phyloP scores from a whole-genome alignment of 1,284 basidiomycete genomes.

The Wallemia ichthyophaga region DNA sequence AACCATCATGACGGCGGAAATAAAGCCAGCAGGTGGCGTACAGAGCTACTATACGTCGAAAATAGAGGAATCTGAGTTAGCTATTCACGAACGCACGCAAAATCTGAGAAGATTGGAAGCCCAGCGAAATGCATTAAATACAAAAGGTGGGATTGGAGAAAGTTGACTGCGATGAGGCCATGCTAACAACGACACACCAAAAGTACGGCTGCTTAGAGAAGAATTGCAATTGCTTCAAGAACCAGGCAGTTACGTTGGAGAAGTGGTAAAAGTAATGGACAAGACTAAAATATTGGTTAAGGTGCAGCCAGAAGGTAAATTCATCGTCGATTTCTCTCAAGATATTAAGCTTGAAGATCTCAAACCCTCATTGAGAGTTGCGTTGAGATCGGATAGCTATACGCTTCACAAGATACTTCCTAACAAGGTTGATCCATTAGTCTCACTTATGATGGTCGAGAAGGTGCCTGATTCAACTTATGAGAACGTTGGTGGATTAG shows the following conservation, averaged over 20 bases:
- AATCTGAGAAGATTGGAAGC: slow-evolving; percentile 84
- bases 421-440: slow-evolving; percentile 81
- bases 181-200: too few relatives aligned
- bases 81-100: slow-evolving; percentile 87
- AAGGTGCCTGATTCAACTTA: slow-evolving; percentile 97
- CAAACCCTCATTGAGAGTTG: slow-evolving; percentile 66
- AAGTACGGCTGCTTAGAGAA: slow-evolving; percentile 65
- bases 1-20: slow-evolving; percentile 1
- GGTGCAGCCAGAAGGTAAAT: slow-evolving; percentile 95
- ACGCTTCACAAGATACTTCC: slow-evolving; percentile 78
- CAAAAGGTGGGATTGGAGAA: slow-evolving; percentile 60
- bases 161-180: too few relatives aligned
- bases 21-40: not conserved
- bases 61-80: slow-evolving; percentile 68
- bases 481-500: slow-evolving; percentile 96
- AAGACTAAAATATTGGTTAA: slow-evolving; percentile 98
- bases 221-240: slow-evolving; percentile 86
- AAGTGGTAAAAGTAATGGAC: slow-evolving; percentile 94
- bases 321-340: slow-evolving; percentile 78
- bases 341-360: slow-evolving; percentile 58
- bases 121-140: slow-evolving; percentile 84
- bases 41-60: slow-evolving; percentile 82
- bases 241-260: slow-evolving; percentile 89
- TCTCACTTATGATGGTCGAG: slow-evolving; percentile 99
- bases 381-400: slow-evolving; percentile 83